Base-by-base conservation (phyloP, 2,329 filamentous ascomycete species). In the Aspergillus latus region DNA sequence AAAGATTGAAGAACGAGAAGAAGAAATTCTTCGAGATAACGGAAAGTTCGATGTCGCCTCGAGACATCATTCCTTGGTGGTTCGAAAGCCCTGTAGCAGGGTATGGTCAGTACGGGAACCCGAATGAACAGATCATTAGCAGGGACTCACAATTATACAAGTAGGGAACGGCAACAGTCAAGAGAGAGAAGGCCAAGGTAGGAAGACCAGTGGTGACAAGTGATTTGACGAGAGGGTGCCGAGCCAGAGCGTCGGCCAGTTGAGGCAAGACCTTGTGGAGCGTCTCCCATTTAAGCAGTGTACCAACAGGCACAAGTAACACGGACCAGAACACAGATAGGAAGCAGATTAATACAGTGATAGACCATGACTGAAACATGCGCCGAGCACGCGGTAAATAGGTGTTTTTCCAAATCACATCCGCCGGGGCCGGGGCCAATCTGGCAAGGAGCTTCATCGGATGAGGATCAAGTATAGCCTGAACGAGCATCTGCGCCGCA, bases 1-100 rank as follows among this genome's bases (percentile, higher is more conserved):
- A 99, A 56, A 97, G 90, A 75, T 99, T 99, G 84, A 99, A 97
- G 75, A 99, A 99, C 8, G 89, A 92, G 72, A 99, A 99, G 81
- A 97, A 96, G 77, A 97, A 99, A 74, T 97, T 99, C 78, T 99
- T 99, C 52, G 91, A 96, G 62, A 99, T 93, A 44, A 95, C 82
- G 0, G 94, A 97, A 5, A 99, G 81, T 73, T 97, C 94, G 21
- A 99, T 87, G 60, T 99, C 94, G 44, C 91, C 91, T 65, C 92
- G 90, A 0, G 94, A 97, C 50, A 96, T 90, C 87, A 95, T 95
- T 48, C 94, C 94, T 77, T 99, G 94, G 51, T 85, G 83, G 70
- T 92, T 92, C 2, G 93, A 91, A 9, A 99, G 83, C 78, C 80
- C 81, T 83, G 54, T 7, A 45, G 29, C 6, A 30, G n/a, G 4